A percentile compares a stretch with the other conserved stretches of the same genome.
These are phyloP conservation scores for Rhynchosporium secalis DNA, from an alignment of 2,329 filamentous ascomycete species.

Conservation along the genomic window DNA sequence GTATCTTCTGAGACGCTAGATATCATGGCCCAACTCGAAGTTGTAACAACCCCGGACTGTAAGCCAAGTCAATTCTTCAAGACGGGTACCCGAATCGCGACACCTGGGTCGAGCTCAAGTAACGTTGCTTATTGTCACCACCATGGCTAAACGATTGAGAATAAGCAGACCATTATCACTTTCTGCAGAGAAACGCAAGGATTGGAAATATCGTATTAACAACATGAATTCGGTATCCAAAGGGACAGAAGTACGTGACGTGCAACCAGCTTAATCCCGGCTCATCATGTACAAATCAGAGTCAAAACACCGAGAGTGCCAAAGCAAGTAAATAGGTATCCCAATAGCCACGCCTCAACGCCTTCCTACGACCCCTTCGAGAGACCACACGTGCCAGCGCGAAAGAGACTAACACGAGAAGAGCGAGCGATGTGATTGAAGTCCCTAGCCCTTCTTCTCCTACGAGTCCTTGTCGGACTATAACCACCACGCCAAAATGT, in stretches of 20 bases:
- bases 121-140: background rate
- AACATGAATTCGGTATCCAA: constrained; percentile 21
- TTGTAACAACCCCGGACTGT: too few relatives aligned
- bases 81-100: too few relatives aligned
- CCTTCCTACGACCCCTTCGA: constrained; percentile 33
- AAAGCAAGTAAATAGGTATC: constrained; percentile 29
- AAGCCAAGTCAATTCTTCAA: too few relatives aligned
- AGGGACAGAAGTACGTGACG: constrained; percentile 11
- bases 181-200: background rate
- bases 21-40: too few relatives aligned
- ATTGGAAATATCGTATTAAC: constrained; percentile 15
- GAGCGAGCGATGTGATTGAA: constrained; percentile 30
- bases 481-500: constrained; percentile 14
- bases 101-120: too few relatives aligned
- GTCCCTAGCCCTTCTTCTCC: constrained; percentile 1
- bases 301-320: constrained; percentile 11
- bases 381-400: constrained; percentile 37
- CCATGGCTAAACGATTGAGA: background rate
- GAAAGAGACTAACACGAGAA: constrained; percentile 31
- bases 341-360: constrained; percentile 35
- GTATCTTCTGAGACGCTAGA: background rate
- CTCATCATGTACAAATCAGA: constrained; percentile 17
- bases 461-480: background rate
- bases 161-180: background rate
- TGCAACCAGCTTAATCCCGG: background rate